Base-by-base conservation (phyloP, 495 filamentous ascomycete species). In the Pyrenopolyporus hunteri region DNA sequence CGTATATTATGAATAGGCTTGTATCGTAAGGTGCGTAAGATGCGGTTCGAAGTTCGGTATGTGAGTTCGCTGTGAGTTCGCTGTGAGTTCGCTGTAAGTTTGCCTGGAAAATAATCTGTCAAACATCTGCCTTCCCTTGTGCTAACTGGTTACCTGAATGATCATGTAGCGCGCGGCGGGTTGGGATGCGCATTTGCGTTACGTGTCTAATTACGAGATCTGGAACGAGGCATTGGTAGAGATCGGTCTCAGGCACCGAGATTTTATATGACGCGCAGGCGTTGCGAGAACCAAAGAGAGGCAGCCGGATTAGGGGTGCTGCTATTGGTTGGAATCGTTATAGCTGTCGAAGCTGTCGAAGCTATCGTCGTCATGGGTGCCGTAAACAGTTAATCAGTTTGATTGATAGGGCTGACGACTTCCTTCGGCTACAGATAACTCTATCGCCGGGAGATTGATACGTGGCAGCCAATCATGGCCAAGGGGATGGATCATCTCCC, bases 371-470 rank as follows among this genome's bases (percentile, higher is more conserved):
- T 39, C 19, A 47, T 11, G 40, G 46, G 25, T n/a, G n/a, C n/a
- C 47, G 19, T 16, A 17, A 57, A 53, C 7, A 46, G 14, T 52
- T 66, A 25, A 53, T 57, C 14, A 26, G n/a, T n/a, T n/a, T n/a
- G n/a, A 39, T 54, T 32, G 57, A 58, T 62, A 66, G 63, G 63
- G 63, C 63, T 66, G 63, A 66, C 52, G 57, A 62, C 48, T 29
- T 37, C 36, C 40, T 39, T 42, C 13, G 37, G n/a, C 36, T 26
- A 40, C 31, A n/a, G n/a, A 42, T 28, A 40, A 49, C 43, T 36
- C 11, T 36, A 23, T 49, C 10, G 50, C 39, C 52, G 45, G 14
- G 28, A 49, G 20, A 3, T 19, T 22, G 44, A 36, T 64, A 64
- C 48, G 61, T 49, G 61, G 58, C 22, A 13, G 22, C 54, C 55